phyloP scores from a whole-genome alignment of 208 protist species.

The Crithidia mellificae region DNA sequence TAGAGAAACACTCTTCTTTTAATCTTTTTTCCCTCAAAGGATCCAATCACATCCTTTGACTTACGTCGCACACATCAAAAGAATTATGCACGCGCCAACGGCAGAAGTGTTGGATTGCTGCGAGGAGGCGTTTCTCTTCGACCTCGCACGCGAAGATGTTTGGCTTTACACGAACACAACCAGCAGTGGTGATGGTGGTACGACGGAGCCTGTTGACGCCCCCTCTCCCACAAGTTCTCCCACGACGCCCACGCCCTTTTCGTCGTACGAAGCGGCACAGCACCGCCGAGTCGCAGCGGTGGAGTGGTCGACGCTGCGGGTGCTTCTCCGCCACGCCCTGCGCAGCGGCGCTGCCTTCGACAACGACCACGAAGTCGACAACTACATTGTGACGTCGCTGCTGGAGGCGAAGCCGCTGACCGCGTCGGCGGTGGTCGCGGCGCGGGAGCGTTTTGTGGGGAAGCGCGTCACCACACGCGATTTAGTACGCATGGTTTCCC shows the following conservation, averaged over 20 bases:
- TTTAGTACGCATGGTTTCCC: constrained; percentile 8
- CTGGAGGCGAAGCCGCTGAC: constrained; percentile 7
- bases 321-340: constrained; percentile 16
- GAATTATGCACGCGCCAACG: background rate
- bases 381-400: constrained; percentile 13
- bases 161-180: background rate
- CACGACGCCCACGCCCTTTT: background rate
- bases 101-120: constrained; percentile 18
- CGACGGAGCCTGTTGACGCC: background rate
- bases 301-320: constrained; percentile 17
- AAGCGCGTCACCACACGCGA: constrained; percentile 1
- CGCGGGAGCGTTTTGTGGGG: constrained; percentile 12
- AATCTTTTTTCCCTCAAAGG: no score
- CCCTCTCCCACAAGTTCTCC: background rate
- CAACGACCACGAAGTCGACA: constrained; percentile 14
- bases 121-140: constrained; percentile 20
- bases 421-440: constrained; percentile 9
- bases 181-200: background rate
- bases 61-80: no score
- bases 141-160: constrained; percentile 12
- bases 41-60: no score
- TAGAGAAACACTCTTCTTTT: no score
- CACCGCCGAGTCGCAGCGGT: constrained; percentile 8
- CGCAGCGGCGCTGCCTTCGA: background rate
- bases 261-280: background rate